Evolutionary conservation across 495 filamentous ascomycete genomes (phyloP), one percentile per base, ranked within the genome.

Genomic region (Cetradonia linearis): DNA sequence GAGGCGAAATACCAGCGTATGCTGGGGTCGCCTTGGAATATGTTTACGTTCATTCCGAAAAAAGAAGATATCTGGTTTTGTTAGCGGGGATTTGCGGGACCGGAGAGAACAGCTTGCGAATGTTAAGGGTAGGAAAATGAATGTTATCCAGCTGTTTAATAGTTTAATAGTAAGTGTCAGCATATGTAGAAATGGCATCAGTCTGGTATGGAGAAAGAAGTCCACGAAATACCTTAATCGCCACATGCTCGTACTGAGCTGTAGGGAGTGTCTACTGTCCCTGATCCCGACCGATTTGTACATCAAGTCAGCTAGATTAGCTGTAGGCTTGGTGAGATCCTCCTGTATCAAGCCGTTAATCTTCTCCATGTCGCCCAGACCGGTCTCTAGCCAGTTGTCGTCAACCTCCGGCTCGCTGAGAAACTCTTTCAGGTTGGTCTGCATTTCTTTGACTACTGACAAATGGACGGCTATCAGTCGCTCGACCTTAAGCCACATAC

Each of bases 211-310:
- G 11, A 13, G 13, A 18, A 36, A 54, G 25, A n/a, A 34, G 5
- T 14, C 0, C 33, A 36, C 18, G 13, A 56, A 5, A 20, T 56
- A 40, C 55, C 61, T 70, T 54, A 76, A 37, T 18, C 61, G 34
- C 68, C 66, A 71, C 64, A 69, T 64, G 62, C 70, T 74, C 5
- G 76, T 72, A 20, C 74, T 76, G 3, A 82, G 71, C 56, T 79
- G 74, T 3, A 82, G 68, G 5, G 71, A 74, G 47, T 79, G 75
- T 2, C 78, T 69, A 20, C 74, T 73, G 58, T 82, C 79, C 27
- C 80, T 71, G 50, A 82, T 81, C 18, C 69, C 76, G 10, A 82
- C 79, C 28, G 71, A 75, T 66, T 80, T 79, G 63, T 82, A 82
- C 75, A 82, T 78, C 59, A 70, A 52, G 48, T 66, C 64, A n/a